phyloP scores from a whole-genome alignment of 2,329 filamentous ascomycete genomes.

The Nemania abortiva region DNA sequence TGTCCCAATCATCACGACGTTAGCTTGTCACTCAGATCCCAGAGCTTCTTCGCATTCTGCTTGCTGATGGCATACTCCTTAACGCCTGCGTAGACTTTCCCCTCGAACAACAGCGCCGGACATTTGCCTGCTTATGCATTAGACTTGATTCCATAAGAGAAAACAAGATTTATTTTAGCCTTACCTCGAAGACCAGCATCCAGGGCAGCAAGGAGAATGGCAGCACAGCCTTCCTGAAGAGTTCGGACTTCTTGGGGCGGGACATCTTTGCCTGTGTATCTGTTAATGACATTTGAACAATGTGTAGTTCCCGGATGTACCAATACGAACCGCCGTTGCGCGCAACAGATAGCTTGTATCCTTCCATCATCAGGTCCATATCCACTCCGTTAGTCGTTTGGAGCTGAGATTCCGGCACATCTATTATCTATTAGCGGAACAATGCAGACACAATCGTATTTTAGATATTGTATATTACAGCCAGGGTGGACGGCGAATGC shows the following conservation, averaged over 20 bases:
- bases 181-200: constrained; percentile 20
- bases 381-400: constrained; percentile 16
- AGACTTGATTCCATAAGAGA: too few relatives aligned
- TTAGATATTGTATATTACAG: constrained; percentile 4
- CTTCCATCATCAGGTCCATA: constrained; percentile 26
- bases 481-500: constrained; percentile 54
- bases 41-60: constrained; percentile 20
- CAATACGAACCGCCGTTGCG: constrained; percentile 14
- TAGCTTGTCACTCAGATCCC: constrained; percentile 23
- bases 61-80: constrained; percentile 18
- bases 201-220: constrained; percentile 21
- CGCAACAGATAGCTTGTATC: constrained; percentile 21
- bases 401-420: constrained; percentile 18
- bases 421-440: constrained; percentile 1
- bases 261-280: constrained; percentile 15
- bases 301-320: not conserved
- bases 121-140: constrained; percentile 9
- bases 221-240: constrained; percentile 25
- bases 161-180: too few relatives aligned
- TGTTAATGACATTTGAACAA: not conserved
- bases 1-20: too few relatives aligned
- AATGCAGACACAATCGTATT: not conserved
- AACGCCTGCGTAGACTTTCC: constrained; percentile 6
- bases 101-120: constrained; percentile 17
- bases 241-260: constrained; percentile 9